These are phyloP conservation scores for Nemophila menziesii DNA, from an alignment of 257 asterid genomes.

Conservation along the genomic window DNA sequence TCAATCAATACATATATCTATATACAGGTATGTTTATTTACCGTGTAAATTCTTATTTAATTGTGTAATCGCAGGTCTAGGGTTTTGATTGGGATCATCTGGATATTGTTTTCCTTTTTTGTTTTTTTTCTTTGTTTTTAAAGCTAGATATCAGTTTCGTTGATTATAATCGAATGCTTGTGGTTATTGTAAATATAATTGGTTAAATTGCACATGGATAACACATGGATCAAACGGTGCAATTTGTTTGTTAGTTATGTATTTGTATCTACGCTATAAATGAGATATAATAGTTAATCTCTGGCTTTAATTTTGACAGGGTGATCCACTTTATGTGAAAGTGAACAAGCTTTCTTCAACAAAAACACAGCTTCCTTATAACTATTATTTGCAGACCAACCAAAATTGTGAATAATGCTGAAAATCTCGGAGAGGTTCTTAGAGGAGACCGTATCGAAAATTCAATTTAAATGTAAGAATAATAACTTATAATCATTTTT, in stretches of 20 bases:
- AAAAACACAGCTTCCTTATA: slow-evolving; percentile 90
- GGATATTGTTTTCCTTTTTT: not conserved
- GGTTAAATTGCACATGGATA: too few species aligned
- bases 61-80: too few species aligned
- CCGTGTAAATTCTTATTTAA: too few species aligned
- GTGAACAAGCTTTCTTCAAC: slow-evolving; percentile 90
- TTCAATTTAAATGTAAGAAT: slow-evolving; percentile 55
- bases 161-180: too few species aligned
- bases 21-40: too few species aligned
- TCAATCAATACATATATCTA: not conserved
- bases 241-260: too few species aligned
- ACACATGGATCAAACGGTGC: too few species aligned
- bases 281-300: not conserved
- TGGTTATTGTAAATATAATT: too few species aligned
- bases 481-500: not conserved
- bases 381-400: slow-evolving; percentile 71
- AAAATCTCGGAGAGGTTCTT: slow-evolving; percentile 83
- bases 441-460: slow-evolving; percentile 91
- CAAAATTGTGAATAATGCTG: slow-evolving; percentile 52
- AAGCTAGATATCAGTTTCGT: too few species aligned
- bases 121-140: too few species aligned
- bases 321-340: slow-evolving; percentile 62
- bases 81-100: too few species aligned
- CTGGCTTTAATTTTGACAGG: slow-evolving; percentile 29
- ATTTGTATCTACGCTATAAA: too few species aligned